phyloP scores from a whole-genome alignment of 192 early-diverging fungal genomes.

The Rhizophagus sp. region DNA sequence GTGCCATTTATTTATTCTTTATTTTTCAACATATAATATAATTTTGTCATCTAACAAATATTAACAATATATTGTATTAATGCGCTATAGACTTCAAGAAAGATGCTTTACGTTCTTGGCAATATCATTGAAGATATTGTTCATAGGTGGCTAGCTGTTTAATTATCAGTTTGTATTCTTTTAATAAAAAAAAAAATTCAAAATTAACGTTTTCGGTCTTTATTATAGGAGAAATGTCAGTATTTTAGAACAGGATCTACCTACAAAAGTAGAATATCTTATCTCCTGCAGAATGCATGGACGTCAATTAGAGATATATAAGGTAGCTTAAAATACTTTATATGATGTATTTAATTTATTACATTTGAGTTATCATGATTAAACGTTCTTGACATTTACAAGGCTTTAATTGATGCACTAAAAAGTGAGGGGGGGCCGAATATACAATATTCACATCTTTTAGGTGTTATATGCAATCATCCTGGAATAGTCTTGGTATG shows the following conservation, averaged over 20 bases:
- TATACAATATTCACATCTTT: constrained; percentile 3
- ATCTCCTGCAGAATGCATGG: constrained; percentile 62
- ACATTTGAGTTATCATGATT: neutral
- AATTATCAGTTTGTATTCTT: neutral
- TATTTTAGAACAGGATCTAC: constrained; percentile 58
- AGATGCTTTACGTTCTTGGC: constrained; percentile 11
- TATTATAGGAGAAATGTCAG: constrained; percentile 46
- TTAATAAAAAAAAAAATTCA: too few species aligned
- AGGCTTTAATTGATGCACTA: constrained; percentile 23
- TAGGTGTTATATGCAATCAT: constrained; percentile 56
- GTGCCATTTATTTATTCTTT: neutral
- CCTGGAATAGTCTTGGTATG: constrained; percentile 54
- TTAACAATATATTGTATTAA: neutral
- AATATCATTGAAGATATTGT: constrained; percentile 35
- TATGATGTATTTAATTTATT: neutral
- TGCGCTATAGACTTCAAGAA: neutral
- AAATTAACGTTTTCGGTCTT: neutral
- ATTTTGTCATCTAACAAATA: neutral
- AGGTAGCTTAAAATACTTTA: constrained; percentile 28
- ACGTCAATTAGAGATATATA: constrained; percentile 61
- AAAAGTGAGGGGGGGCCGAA: neutral
- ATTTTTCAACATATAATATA: neutral
- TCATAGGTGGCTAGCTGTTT: neutral
- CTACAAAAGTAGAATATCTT: constrained; percentile 70
- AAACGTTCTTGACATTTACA: neutral